Evolutionary conservation across 2,329 filamentous ascomycete genomes (phyloP), one percentile per base, ranked within the genome.

Genomic region (Pseudocercospora pini-densiflorae): DNA sequence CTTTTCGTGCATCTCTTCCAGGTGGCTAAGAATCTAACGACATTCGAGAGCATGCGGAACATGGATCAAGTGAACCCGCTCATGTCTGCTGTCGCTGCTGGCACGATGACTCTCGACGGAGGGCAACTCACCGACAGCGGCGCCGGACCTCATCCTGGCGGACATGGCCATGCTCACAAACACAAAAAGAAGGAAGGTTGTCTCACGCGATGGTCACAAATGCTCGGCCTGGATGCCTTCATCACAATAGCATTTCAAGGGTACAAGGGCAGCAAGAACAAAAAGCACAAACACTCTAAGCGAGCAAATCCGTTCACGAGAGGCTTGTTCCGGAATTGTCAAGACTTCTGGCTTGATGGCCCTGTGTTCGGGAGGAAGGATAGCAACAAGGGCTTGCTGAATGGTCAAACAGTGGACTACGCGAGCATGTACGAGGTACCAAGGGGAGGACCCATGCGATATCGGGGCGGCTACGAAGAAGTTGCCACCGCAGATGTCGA

Each of bases 261-360:
- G 0, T 89, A 90, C 79, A 82, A 78, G 82, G 84, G 77, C 82
- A 83, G 71, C 61, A 80, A 80, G 84, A 83, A 80, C 72, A 70
- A 80, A 71, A 69, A 79, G 72, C 63, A 66, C 14, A 62, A 69
- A 51, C 69, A 62, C 21, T 9, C 58, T 5, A 70, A 69, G 69
- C 84, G 84, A 63, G 86, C 85, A 71, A 99, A 98, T 77, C 94
- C 94, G 0, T 99, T 94, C 79, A 94, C 89, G 65, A 86, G 89
- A 33, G 95, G 95, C 7, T 85, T 93, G 45, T 73, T 96, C n/a
- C 87, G 89, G 66, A 99, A 99, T 77, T 99, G 95, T 80, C 90
- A 88, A 71, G 96, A 99, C 79, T 99, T 99, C 78, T 98, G 94
- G 93, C 94, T 92, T 74, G 95, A 98, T 77, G 89, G 92, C 1